Percentiles rank a stretch among this genome's conserved stretches.
phyloP scores from a whole-genome alignment of 148 eudicot genomes.

The Cornus kousa region DNA sequence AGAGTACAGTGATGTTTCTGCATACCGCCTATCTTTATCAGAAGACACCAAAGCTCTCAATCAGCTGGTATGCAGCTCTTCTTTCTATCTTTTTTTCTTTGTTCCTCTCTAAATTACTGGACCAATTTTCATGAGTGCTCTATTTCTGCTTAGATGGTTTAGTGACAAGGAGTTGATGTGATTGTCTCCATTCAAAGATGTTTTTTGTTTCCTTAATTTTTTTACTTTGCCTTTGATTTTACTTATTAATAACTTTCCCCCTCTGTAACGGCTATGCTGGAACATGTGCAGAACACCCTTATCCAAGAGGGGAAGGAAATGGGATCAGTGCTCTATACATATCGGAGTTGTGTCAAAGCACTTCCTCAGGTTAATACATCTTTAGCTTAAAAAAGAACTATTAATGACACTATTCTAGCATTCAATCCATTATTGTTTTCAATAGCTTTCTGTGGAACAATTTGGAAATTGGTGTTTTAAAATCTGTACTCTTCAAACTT shows the following conservation, averaged over 20 bases:
- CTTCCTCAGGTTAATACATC: slow-evolving; percentile 81
- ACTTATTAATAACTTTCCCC: not conserved
- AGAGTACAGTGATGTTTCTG: slow-evolving; percentile 96
- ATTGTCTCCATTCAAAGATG: not conserved
- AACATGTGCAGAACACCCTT: slow-evolving; percentile 62
- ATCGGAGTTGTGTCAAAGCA: slow-evolving; percentile 96
- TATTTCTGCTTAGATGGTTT: not conserved
- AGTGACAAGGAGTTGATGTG: not conserved
- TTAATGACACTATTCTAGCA: not conserved
- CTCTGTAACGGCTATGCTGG: not conserved
- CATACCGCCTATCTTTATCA: slow-evolving; percentile 87
- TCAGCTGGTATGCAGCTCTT: slow-evolving; percentile 63
- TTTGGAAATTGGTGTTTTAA: not conserved
- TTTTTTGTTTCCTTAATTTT: not conserved
- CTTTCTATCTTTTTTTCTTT: not conserved
- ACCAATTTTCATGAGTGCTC: not conserved
- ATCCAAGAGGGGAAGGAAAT: slow-evolving; percentile 92
- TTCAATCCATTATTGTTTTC: not conserved
- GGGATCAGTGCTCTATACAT: slow-evolving; percentile 89
- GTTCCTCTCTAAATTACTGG: not conserved
- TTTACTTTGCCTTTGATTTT: slow-evolving; percentile 3
- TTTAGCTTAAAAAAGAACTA: not conserved
- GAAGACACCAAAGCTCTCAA: slow-evolving; percentile 99
- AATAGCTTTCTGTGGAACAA: not conserved
- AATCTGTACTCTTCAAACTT: not conserved